Percentiles rank a stretch among this genome's conserved stretches.
Evolutionary conservation across 371 early-diverging fungal genomes (phyloP).

Genomic region (Thermomucor indicae-seudaticae): DNA sequence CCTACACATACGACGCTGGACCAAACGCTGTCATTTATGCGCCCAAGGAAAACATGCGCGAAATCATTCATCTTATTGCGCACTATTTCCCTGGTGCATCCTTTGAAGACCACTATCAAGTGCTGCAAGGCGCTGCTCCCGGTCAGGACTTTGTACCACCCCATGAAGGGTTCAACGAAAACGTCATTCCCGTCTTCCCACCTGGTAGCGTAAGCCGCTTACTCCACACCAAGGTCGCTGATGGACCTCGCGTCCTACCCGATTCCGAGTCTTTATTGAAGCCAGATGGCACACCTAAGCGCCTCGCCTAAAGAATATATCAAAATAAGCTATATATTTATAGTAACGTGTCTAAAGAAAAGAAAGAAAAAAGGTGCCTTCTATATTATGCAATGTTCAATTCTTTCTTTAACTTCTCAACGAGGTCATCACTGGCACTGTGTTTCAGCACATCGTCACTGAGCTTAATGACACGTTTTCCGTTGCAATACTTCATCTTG

Average conservation of each 20-base stretch:
- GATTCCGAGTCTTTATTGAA: conserved; percentile 59
- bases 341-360: too few species aligned
- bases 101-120: conserved; percentile 62
- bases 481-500: conserved; percentile 61
- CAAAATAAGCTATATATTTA: too few species aligned
- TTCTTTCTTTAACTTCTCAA: conserved; percentile 40
- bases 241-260: conserved; percentile 84
- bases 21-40: conserved; percentile 98
- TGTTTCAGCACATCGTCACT: conserved; percentile 68
- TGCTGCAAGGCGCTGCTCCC: conserved; percentile 25
- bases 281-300: conserved; percentile 51
- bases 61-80: conserved; percentile 78
- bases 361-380: too few species aligned
- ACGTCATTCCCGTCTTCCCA: conserved; percentile 61
- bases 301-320: conserved; percentile 27
- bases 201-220: conserved; percentile 80
- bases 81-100: conserved; percentile 78
- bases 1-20: conserved; percentile 97
- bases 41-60: conserved; percentile 71
- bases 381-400: conserved; percentile 25
- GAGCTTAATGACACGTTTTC: conserved; percentile 64
- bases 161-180: conserved; percentile 43
- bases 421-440: conserved; percentile 52
- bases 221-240: conserved; percentile 87
- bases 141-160: conserved; percentile 47